Evolutionary conservation across 176 grass and related monocot species (phyloP).

Genomic region (Aegilops longissima): DNA sequence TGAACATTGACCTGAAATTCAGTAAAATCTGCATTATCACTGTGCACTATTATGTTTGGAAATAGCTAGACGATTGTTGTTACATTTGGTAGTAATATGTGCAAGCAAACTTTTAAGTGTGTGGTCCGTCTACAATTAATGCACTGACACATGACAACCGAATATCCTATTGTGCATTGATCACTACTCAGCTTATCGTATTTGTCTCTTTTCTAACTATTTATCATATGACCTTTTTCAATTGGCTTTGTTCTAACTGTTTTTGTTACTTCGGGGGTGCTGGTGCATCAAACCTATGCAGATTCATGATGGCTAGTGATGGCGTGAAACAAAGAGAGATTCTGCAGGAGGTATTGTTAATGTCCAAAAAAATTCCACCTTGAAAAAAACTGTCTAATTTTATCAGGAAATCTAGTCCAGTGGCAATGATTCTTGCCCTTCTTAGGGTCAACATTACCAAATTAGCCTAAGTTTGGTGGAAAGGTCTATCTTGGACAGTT

Average conservation of each 20-base stretch:
- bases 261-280: not conserved
- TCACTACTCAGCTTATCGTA: not conserved
- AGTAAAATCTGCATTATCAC: too few relatives aligned
- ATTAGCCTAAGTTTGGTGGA: not conserved
- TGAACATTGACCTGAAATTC: slow-evolving; percentile 5
- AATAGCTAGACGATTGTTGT: not conserved
- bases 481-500: not conserved
- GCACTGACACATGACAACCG: not conserved
- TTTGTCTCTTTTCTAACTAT: not conserved
- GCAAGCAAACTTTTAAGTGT: not conserved
- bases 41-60: not conserved
- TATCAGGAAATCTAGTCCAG: slow-evolving; percentile 6
- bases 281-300: slow-evolving; percentile 41
- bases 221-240: not conserved
- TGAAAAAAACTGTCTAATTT: not conserved
- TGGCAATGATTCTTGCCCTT: slow-evolving; percentile 1
- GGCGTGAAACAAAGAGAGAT: slow-evolving; percentile 80
- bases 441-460: not conserved
- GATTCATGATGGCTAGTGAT: slow-evolving; percentile 97
- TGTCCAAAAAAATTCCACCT: not conserved
- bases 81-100: not conserved
- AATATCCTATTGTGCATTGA: not conserved
- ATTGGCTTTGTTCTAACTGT: not conserved
- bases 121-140: not conserved
- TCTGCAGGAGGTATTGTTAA: slow-evolving; percentile 54